phyloP scores from a whole-genome alignment of 371 early-diverging fungal genomes.

The Choanephora cucurbitarum region DNA sequence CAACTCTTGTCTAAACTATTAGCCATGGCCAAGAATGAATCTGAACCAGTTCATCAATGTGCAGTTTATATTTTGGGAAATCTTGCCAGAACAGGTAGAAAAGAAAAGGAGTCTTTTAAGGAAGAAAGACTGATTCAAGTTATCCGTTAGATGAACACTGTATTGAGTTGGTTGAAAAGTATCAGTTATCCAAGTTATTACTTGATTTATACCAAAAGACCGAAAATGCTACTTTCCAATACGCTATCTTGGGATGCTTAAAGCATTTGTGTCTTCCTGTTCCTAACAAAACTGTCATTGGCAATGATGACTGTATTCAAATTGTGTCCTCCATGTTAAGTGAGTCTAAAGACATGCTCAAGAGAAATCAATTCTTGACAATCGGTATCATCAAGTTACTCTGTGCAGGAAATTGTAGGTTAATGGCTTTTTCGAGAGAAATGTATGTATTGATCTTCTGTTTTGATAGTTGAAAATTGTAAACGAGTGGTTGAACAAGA shows the following conservation, averaged over 20 bases:
- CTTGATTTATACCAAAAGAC: conserved; percentile 49
- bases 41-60: conserved; percentile 39
- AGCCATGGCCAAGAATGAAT: conserved; percentile 41
- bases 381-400: conserved; percentile 67
- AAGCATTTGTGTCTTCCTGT: conserved; percentile 65
- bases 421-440: not conserved
- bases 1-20: conserved; percentile 46
- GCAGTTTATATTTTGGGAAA: conserved; percentile 63
- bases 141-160: conserved; percentile 58
- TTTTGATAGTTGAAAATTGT: conserved; percentile 36
- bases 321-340: conserved; percentile 50
- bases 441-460: not conserved
- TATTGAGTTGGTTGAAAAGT: conserved; percentile 56
- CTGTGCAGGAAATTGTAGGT: conserved; percentile 49
- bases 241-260: conserved; percentile 61
- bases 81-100: conserved; percentile 60
- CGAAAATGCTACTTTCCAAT: conserved; percentile 59
- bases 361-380: conserved; percentile 60
- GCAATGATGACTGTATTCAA: conserved; percentile 50
- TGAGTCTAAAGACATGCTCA: conserved; percentile 58
- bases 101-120: no score
- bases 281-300: conserved; percentile 54
- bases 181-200: conserved; percentile 47
- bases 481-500: conserved; percentile 24
- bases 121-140: no score